These are phyloP conservation scores for Ostreobium quekettii DNA, from an alignment of 139 green algal genomes.

Conservation along the genomic window DNA sequence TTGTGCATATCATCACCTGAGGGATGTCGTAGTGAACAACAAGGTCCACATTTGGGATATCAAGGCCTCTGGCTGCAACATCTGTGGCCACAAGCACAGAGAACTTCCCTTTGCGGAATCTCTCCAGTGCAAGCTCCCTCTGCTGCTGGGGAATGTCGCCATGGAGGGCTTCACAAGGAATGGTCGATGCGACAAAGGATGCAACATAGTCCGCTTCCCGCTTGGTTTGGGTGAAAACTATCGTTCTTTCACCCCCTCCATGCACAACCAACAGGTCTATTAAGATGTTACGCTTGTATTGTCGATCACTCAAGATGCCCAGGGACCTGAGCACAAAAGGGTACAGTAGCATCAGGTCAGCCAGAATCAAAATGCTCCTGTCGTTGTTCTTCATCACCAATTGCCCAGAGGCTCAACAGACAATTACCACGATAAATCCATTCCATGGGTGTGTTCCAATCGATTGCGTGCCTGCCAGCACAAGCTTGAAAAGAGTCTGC, in stretches of 20 bases:
- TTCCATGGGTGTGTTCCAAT: too few relatives aligned
- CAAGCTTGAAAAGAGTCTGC: too few relatives aligned
- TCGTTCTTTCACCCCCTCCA: conserved; percentile 59
- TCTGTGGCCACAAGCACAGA: conserved; percentile 91
- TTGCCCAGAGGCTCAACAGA: too few relatives aligned
- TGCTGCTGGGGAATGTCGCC: conserved; percentile 86
- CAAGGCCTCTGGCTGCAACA: conserved; percentile 91
- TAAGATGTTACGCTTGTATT: conserved; percentile 56
- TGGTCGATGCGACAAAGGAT: conserved; percentile 45
- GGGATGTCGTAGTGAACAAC: conserved; percentile 82
- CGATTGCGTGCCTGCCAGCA: too few relatives aligned
- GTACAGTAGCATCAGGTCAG: conserved; percentile 24
- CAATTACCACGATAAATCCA: too few relatives aligned
- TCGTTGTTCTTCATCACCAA: too few relatives aligned
- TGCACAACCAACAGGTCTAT: conserved; percentile 83
- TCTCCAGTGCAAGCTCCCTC: conserved; percentile 56
- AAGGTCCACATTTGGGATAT: conserved; percentile 89
- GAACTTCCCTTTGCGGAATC: conserved; percentile 78
- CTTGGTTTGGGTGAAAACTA: conserved; percentile 97
- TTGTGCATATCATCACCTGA: too few relatives aligned
- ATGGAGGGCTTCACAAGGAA: conserved; percentile 63
- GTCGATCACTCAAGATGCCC: conserved; percentile 24
- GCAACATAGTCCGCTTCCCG: conserved; percentile 74
- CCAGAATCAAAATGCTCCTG: conserved; percentile 7
- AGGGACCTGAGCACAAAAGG: conserved; percentile 18